Conservation (phyloP, 495 filamentous ascomycete species). For the Neurospora hispaniola region DNA sequence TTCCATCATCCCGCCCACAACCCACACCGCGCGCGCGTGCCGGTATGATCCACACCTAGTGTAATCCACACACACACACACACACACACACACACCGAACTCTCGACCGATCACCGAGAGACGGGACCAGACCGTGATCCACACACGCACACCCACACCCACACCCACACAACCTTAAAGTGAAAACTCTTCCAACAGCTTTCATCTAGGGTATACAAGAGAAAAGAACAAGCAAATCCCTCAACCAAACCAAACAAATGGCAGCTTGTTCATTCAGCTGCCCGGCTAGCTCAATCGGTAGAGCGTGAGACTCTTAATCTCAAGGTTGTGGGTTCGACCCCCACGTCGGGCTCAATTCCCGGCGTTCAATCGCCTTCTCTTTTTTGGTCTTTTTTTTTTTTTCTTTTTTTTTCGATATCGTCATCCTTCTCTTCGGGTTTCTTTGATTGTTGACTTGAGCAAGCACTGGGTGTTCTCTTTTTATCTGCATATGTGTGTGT, state of each 20-base stretch:
- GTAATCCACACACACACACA: background rate
- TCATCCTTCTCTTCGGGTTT: background rate
- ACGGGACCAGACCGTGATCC: too few relatives aligned
- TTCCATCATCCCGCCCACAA: background rate
- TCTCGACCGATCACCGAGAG: too few relatives aligned
- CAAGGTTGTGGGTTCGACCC: background rate
- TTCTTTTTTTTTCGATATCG: background rate
- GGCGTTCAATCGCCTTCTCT: background rate
- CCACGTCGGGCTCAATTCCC: too few relatives aligned
- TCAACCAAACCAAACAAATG: background rate
- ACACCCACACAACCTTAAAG: background rate
- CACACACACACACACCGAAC: background rate
- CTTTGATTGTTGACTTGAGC: background rate
- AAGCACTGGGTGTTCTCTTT: background rate
- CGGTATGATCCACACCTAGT: too few relatives aligned
- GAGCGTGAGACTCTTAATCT: conserved; percentile 58
- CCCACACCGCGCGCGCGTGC: background rate
- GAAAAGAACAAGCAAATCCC: background rate
- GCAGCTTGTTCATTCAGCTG: background rate
- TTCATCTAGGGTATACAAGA: background rate
- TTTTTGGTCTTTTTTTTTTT: background rate
- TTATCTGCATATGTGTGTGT: background rate
- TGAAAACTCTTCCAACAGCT: background rate
- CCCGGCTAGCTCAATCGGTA: conserved; percentile 60
- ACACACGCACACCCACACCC: background rate